Evolutionary conservation across 148 eudicot genomes (phyloP), one percentile per base, ranked within the genome.

Genomic region (Spergularia marina): DNA sequence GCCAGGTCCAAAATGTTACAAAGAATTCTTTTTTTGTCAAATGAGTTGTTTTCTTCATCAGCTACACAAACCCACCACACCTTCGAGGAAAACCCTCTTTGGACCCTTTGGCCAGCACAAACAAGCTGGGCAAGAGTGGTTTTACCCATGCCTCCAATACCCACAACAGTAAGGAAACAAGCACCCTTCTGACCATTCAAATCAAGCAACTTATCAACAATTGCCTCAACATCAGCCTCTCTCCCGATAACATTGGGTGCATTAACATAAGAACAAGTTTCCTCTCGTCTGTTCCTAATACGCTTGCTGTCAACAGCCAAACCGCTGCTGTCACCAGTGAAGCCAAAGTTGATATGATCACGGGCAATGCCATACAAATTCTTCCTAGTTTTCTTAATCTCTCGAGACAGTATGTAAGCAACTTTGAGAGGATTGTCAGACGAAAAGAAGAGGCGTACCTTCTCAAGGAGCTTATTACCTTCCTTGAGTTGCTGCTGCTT

Each of bases 81-180:
- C 7, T 16, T 17, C 10, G 51, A 6, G 49, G 49, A 56, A 61
- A 78, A 25, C 60, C 70, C 53, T 30, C 8, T 7, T 7, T 12
- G 6, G 39, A 79, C 44, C 60, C 61, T 55, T 4, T 55, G 2
- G 34, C 79, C 65, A 71, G 67, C 25, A 10, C 6, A 79, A 11
- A 82, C 77, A n/a, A 79, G 79, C 30, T 71, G 78, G 1, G 82
- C 82, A 17, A 82, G 82, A n/a, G 82, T 13, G 8, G 85, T 82
- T 68, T 82, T 79, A 11, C 85, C 85, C 8, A 82, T 18, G 18
- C 82, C 85, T 54, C 85, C 84, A 2, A 77, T 40, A 17, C 84
- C 84, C 30, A 82, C 84, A 10, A 81, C 47, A 70, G 63, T 18
- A 21, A 81, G 17, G 39, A 60, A 61, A 36, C 52, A 13, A 44